A percentile compares a stretch with the other conserved stretches of the same genome.
phyloP scores from a whole-genome alignment of 306 rosid species.

The Mimosa pudica region DNA sequence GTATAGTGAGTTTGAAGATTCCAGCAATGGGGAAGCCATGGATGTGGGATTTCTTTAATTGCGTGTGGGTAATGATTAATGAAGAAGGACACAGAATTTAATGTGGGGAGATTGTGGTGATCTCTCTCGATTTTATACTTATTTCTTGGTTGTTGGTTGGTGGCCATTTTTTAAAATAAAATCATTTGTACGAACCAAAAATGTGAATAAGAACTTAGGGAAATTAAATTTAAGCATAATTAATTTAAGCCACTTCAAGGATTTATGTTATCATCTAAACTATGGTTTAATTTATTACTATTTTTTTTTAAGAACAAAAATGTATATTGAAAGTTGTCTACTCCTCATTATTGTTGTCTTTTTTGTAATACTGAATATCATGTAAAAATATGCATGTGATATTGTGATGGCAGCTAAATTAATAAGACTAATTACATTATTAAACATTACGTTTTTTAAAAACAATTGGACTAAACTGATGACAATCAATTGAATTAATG shows the following conservation, averaged over 20 bases:
- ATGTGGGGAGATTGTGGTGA: background rate
- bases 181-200: background rate
- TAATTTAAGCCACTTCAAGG: background rate
- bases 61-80: background rate
- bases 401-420: background rate
- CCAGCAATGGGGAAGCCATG: background rate
- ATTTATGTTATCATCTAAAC: background rate
- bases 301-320: too few relatives aligned
- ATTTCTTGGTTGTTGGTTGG: background rate
- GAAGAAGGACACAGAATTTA: background rate
- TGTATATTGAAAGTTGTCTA: too few relatives aligned
- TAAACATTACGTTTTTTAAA: too few relatives aligned
- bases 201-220: background rate
- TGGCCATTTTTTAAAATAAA: background rate
- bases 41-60: too few relatives aligned
- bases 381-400: too few relatives aligned
- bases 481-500: too few relatives aligned
- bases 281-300: too few relatives aligned
- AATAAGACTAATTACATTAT: too few relatives aligned
- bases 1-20: slow-evolving; percentile 46
- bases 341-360: too few relatives aligned
- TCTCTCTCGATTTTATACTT: background rate
- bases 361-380: too few relatives aligned
- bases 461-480: too few relatives aligned
- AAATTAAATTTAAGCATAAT: too few relatives aligned